phyloP scores from a whole-genome alignment of 2,329 filamentous ascomycete genomes.

The Cordyceps pruinosa region DNA sequence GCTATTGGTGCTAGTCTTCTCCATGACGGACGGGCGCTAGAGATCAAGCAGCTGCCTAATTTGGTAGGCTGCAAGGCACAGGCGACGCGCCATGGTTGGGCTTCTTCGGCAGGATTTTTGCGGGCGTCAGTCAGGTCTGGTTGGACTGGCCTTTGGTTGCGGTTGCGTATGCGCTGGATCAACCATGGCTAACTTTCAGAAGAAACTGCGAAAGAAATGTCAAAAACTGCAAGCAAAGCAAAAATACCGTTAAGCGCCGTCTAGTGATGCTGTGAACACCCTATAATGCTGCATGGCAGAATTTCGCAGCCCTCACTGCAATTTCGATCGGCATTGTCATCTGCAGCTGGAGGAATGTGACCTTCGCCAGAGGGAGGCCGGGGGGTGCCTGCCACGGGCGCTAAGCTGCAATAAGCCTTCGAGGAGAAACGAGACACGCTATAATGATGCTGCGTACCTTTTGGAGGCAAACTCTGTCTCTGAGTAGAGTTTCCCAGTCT shows the following conservation, averaged over 20 bases:
- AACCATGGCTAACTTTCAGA: too few species aligned
- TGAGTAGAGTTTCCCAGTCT: too few species aligned
- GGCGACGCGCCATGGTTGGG: not conserved
- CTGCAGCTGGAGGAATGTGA: conserved; percentile 4
- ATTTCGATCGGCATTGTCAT: conserved; percentile 6
- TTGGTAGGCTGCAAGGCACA: not conserved
- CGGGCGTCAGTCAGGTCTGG: too few species aligned
- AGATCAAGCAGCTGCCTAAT: not conserved
- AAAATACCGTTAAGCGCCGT: too few species aligned
- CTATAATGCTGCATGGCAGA: not conserved
- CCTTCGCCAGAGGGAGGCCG: not conserved
- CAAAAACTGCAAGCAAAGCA: too few species aligned
- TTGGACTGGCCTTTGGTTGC: too few species aligned
- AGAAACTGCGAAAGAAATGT: too few species aligned
- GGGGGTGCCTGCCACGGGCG: not conserved
- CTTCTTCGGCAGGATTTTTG: too few species aligned
- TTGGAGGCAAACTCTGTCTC: not conserved
- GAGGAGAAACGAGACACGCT: not conserved
- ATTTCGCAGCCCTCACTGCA: not conserved
- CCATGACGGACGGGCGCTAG: not conserved
- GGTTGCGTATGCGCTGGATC: too few species aligned
- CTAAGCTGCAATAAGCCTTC: not conserved
- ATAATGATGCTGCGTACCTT: not conserved
- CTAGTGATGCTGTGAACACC: too few species aligned
- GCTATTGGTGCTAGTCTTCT: not conserved